Percentiles rank a stretch among this genome's conserved stretches.
Evolutionary conservation across 768 basidiomycete species (phyloP).

Genomic region (Boletus huronensis): DNA sequence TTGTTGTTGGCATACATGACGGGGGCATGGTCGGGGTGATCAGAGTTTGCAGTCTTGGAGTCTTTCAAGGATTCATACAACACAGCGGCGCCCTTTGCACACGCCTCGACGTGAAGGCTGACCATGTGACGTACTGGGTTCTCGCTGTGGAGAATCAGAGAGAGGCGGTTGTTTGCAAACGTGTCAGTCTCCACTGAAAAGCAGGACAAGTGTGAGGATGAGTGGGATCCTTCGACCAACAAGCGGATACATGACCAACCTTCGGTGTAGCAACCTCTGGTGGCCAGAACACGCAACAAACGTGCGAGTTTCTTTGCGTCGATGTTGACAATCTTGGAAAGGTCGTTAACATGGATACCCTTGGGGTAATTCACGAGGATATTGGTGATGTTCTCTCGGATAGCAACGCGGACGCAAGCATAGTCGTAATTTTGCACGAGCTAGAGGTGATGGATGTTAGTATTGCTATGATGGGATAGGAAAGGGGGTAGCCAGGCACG

Average conservation of each 20-base stretch:
- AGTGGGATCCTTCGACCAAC: not conserved
- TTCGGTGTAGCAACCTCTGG: conserved; percentile 32
- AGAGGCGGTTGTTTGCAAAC: conserved; percentile 36
- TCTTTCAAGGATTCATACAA: conserved; percentile 30
- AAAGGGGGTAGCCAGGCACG: not conserved
- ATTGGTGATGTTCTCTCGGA: conserved; percentile 28
- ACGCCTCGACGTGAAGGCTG: conserved; percentile 16
- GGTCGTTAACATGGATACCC: conserved; percentile 31
- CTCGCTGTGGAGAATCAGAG: conserved; percentile 24
- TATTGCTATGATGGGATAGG: not conserved
- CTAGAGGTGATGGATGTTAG: conserved; percentile 2
- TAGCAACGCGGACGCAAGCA: conserved; percentile 29
- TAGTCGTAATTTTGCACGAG: conserved; percentile 27
- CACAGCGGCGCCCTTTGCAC: conserved; percentile 16
- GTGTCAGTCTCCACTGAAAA: conserved; percentile 27
- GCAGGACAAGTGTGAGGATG: not conserved
- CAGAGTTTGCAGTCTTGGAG: conserved; percentile 13
- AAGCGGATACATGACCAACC: conserved; percentile 18
- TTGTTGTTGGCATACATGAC: conserved; percentile 20
- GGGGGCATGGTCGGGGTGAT: conserved; percentile 20
- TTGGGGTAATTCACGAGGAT: conserved; percentile 26
- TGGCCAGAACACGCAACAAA: conserved; percentile 29
- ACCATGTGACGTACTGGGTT: conserved; percentile 23
- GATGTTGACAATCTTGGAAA: conserved; percentile 20
- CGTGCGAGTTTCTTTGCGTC: conserved; percentile 30